Base-by-base conservation (phyloP, 2,329 filamentous ascomycete species). In the Aspergillus pseudoglaucus region DNA sequence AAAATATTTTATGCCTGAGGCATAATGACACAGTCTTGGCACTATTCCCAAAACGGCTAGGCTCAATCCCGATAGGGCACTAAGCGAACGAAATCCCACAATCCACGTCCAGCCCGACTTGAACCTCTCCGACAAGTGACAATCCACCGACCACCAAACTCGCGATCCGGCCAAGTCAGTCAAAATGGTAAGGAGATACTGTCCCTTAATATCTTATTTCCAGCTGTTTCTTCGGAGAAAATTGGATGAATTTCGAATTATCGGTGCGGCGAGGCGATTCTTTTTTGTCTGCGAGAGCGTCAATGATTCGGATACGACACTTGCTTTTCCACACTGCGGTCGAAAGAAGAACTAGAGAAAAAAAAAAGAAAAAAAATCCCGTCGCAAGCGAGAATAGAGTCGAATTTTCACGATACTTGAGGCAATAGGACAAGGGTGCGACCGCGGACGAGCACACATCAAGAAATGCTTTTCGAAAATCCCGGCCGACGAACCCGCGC, bases 81-180 rank as follows among this genome's bases (percentile, higher is more conserved):
- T 71, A 71, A 71, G 68, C 69, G 68, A 71, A 68, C 59, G 61
- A 66, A 67, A 68, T 68, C 68, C 64, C 68, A 70, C 68, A 70
- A 68, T 64, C 62, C 62, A 63, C 61, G 51, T 53, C 57, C 57
- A 58, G 56, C 60, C 56, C 56, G 58, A 58, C 59, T 60, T 50
- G 60, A 59, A 60, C 62, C 56, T 61, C 62, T 65, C 59, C 62
- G 63, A 67, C 65, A 65, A 68, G 61, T 60, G 61, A 65, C 62
- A 61, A 63, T 61, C 57, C 60, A 67, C 65, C 68, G 66, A 70
- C 65, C 64, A 65, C 60, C 65, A 64, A 58, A 58, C 60, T 61
- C 63, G 63, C 63, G 64, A 69, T 63, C 69, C 68, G 69, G 68
- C 64, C 65, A 70, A 69, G 57, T 67, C 68, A 69, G 69, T 70